Percentiles rank a stretch among this genome's conserved stretches.
Evolutionary conservation across 352 stramenopile genomes (phyloP).

Genomic region (Achlya hypogyna): DNA sequence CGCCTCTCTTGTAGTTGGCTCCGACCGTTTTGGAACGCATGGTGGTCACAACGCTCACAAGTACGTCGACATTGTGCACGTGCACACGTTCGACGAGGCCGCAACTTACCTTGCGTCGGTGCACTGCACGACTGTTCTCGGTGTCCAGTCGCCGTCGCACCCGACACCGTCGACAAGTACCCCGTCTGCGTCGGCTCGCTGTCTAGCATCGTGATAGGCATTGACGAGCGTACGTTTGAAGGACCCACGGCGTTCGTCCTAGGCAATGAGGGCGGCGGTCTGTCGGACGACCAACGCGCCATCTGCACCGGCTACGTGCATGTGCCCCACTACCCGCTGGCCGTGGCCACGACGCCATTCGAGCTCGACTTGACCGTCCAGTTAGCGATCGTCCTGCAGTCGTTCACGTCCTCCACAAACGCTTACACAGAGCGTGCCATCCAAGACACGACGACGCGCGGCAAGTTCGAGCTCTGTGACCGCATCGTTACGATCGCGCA

Average conservation of each 20-base stretch:
- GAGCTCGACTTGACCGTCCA: slow-evolving; percentile 52
- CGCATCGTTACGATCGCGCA: neutral
- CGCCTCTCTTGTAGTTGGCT: slow-evolving; percentile 37
- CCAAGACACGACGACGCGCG: slow-evolving; percentile 52
- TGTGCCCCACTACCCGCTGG: slow-evolving; percentile 28
- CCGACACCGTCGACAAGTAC: neutral
- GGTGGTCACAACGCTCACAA: slow-evolving; percentile 70
- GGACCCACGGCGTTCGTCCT: slow-evolving; percentile 63
- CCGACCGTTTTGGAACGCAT: slow-evolving; percentile 66
- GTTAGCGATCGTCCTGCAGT: slow-evolving; percentile 50
- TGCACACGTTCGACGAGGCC: slow-evolving; percentile 60
- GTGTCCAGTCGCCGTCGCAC: slow-evolving; percentile 25
- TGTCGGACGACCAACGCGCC: slow-evolving; percentile 47
- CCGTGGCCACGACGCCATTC: neutral
- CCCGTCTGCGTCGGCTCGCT: neutral
- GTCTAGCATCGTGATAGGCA: slow-evolving; percentile 24
- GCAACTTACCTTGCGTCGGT: slow-evolving; percentile 43
- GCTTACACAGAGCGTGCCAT: slow-evolving; percentile 47
- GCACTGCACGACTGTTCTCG: slow-evolving; percentile 44
- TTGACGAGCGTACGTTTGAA: slow-evolving; percentile 37
- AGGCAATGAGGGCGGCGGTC: slow-evolving; percentile 52
- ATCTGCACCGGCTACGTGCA: slow-evolving; percentile 64
- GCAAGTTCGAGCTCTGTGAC: slow-evolving; percentile 52
- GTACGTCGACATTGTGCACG: slow-evolving; percentile 63
- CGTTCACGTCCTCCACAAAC: slow-evolving; percentile 48